Percentiles rank a stretch among this genome's conserved stretches.
Evolutionary conservation across 1,284 basidiomycete genomes (phyloP).

Genomic region (Austroboletus novae-zelandiae): DNA sequence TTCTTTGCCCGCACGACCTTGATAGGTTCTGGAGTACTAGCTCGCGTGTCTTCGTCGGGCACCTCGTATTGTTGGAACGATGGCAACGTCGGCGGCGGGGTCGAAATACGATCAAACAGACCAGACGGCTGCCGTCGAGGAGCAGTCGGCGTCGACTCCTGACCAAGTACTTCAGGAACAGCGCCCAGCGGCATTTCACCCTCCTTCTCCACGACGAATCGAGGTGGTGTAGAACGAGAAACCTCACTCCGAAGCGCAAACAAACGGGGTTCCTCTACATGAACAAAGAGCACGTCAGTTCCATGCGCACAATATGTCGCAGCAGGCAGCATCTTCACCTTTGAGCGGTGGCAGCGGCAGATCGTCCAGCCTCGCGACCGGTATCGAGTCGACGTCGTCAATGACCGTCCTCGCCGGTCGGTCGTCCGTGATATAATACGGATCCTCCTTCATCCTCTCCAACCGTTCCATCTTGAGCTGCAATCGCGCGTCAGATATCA

Average conservation of each 20-base stretch:
- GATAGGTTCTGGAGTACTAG: slow-evolving; percentile 66
- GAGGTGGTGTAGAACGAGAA: slow-evolving; percentile 28
- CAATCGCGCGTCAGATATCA: slow-evolving; percentile 1
- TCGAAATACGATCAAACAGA: slow-evolving; percentile 36
- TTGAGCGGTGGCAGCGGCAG: slow-evolving; percentile 43
- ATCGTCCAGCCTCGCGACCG: slow-evolving; percentile 77
- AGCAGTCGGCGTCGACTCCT: slow-evolving; percentile 22
- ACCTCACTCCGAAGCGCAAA: slow-evolving; percentile 40
- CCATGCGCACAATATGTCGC: too few species aligned
- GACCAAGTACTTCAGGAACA: slow-evolving; percentile 22
- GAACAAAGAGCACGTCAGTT: too few species aligned
- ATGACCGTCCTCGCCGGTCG: slow-evolving; percentile 39
- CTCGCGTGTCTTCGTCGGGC: slow-evolving; percentile 47
- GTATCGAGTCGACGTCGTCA: slow-evolving; percentile 81
- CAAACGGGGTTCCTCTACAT: slow-evolving; percentile 34
- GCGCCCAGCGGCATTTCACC: slow-evolving; percentile 81
- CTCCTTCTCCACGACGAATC: slow-evolving; percentile 68
- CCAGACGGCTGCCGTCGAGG: slow-evolving; percentile 19
- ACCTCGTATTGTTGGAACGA: slow-evolving; percentile 64
- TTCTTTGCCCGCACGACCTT: slow-evolving; percentile 72
- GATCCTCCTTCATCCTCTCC: slow-evolving; percentile 77
- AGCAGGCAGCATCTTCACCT: slow-evolving; percentile 22
- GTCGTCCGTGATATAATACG: slow-evolving; percentile 82
- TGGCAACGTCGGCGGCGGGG: slow-evolving; percentile 38
- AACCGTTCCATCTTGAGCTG: slow-evolving; percentile 74